Evolutionary conservation across 805 yeast genomes (phyloP).

Genomic region (Saturnispora zaruensis): DNA sequence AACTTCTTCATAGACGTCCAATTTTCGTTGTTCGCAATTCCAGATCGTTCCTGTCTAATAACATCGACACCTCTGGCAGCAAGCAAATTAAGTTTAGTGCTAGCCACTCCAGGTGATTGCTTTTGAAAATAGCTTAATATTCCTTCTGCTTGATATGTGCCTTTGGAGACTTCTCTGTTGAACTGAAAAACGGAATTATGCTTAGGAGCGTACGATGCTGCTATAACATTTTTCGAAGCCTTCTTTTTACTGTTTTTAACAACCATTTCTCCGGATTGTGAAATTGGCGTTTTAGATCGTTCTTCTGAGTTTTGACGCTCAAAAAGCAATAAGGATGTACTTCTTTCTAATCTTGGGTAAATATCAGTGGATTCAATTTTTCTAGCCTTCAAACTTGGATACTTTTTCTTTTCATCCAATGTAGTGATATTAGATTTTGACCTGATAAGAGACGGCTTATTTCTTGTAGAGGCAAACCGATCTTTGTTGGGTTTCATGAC

Average conservation of each 20-base stretch:
- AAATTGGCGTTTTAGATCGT: not conserved
- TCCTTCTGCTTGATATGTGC: constrained; percentile 25
- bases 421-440: not conserved
- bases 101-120: not conserved
- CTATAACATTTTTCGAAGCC: not conserved
- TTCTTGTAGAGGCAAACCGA: not conserved
- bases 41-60: not conserved
- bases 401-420: not conserved
- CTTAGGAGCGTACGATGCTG: constrained; percentile 10
- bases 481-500: not conserved
- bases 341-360: not conserved
- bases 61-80: constrained; percentile 10
- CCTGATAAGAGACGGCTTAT: not conserved
- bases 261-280: not conserved
- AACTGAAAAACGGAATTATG: constrained; percentile 15
- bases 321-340: not conserved
- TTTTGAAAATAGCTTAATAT: not conserved
- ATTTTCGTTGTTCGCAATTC: constrained; percentile 5
- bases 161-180: constrained; percentile 18
- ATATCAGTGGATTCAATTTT: not conserved
- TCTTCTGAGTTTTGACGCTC: not conserved
- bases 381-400: not conserved
- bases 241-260: not conserved
- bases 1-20: constrained; percentile 9
- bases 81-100: constrained; percentile 4